Percentiles rank a stretch among this genome's conserved stretches.
phyloP scores from a whole-genome alignment of 331 rosid genomes.

The Telfairia occidentalis region DNA sequence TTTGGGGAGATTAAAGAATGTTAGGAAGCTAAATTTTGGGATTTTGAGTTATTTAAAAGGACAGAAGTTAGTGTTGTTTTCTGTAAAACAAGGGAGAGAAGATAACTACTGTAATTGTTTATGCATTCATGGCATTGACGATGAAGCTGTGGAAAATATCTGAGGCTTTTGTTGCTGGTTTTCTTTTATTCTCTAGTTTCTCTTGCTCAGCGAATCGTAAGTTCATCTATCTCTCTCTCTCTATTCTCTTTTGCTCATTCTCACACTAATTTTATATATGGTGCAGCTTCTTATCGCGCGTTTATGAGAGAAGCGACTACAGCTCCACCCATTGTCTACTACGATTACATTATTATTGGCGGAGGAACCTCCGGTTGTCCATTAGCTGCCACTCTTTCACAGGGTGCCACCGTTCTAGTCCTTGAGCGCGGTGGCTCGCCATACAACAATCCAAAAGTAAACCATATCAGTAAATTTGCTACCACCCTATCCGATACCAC shows the following conservation, averaged over 20 bases:
- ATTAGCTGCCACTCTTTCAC: constrained; percentile 65
- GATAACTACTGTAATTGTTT: not conserved
- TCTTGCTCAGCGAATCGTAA: not conserved
- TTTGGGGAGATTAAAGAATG: not conserved
- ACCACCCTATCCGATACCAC: constrained; percentile 29
- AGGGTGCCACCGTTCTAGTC: constrained; percentile 39
- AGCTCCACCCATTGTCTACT: constrained; percentile 28
- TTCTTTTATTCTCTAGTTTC: not conserved
- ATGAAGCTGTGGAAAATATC: not conserved
- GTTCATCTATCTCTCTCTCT: not conserved
- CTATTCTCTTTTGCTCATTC: not conserved
- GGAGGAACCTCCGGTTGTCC: constrained; percentile 86
- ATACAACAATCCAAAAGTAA: constrained; percentile 33
- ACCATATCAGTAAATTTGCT: constrained; percentile 26
- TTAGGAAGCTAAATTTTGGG: not conserved
- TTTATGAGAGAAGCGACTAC: constrained; percentile 44
- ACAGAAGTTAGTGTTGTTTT: not conserved
- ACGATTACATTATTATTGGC: constrained; percentile 58
- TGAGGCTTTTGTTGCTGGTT: not conserved
- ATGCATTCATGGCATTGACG: not conserved
- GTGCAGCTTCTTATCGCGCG: constrained; percentile 28
- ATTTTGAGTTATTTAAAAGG: not conserved
- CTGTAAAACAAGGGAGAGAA: not conserved
- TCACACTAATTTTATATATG: not conserved
- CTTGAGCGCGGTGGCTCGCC: constrained; percentile 79